Base-by-base conservation (phyloP, 441 rosid species). In the Euphorbia corollata region DNA sequence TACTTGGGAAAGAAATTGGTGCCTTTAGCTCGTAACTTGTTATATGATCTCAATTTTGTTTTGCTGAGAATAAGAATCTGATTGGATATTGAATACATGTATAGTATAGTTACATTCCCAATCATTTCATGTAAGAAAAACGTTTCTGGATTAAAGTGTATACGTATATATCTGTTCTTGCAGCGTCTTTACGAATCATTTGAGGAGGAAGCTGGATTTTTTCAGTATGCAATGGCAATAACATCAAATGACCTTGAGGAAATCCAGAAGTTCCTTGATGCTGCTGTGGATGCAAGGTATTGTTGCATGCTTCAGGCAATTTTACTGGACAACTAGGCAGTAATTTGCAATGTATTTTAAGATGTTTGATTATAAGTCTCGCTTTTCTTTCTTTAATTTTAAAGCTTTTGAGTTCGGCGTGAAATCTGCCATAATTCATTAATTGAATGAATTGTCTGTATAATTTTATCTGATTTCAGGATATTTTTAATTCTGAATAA, bases 221-320 rank as follows among this genome's bases (percentile, higher is more conserved):
- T 91, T 71, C 96, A 89, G 84, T 94, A 87, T 82, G 97, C 97
- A 73, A 86, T 92, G 27, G 83, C 91, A 70, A 64, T 86, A 74
- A 88, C 87, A 48, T 94, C 99, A 39, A 88, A 70, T 75, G 99
- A 94, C 69, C 76, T 94, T 20, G 97, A 91, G 69, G 97, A 91
- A 80, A 91, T 94, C 73, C 97, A 91, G 71, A 85, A 81, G 53
- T 94, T 94, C 75, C 92, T 91, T 68, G 88, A 87, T 60, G 86
- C 92, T 65, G 84, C 97, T 61, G 95, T 91, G 61, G 86, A 87
- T 62, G 78, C 89, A 64, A 89, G 99, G 99, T 91, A 57, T 71
- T 65, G 39, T 69, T 76, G 69, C n/a, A 50, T 71, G 67, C 48
- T 54, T 75, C 43, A 61, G 43, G 72, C 47, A 69, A 67, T 61